Base-by-base conservation (phyloP, 2,329 filamentous ascomycete genomes). In the Saccharata proteae region DNA sequence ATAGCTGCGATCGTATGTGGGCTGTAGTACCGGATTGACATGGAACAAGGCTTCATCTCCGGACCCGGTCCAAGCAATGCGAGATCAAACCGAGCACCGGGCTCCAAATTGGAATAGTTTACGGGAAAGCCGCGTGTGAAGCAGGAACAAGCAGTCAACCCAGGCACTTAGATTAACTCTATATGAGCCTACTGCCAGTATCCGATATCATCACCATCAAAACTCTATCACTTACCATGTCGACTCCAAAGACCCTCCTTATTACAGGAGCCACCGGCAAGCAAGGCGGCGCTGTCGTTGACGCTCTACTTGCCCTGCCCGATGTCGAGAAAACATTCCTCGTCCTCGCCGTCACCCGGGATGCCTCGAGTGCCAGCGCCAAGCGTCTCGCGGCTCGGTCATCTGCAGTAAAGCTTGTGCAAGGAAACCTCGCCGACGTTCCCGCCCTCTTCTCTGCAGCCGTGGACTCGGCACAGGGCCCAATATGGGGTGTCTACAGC, bases 301-400 rank as follows among this genome's bases (percentile, higher is more conserved):
- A 51, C 23, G 55, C 61, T 23, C 53, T 65, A 15, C 50, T 61
- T 26, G 41, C 47, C 11, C 44, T 52, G 27, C 35, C 46, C 11
- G 48, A 51, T 1, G 43, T 43, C 12, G 38, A 43, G 20, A 17
- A 28, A 20, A 20, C 26, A 25, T 62, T 65, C 37, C 58, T 64
- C 9, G 69, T 78, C 31, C 59, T 74, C 11, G 75, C 74, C 5
- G 58, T 78, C 14, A 77, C 74, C 3, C 68, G 74, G 38, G 62
- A 77, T 42, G 43, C 62, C 1, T 46, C 51, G n/a, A 73, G 69
- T 0, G 29, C 51, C 1, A 60, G 60, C 2, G 68, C 73, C 1
- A 58, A 70, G 43, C 55, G 54, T 11, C 61, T 75, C 3, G 43
- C 51, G 2, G 36, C 52, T 7, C 54, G 61, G 34, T 61, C 63